A percentile compares a stretch with the other conserved stretches of the same genome.
Evolutionary conservation across 2,329 filamentous ascomycete genomes (phyloP).

Genomic region (Trichoderma sp.): DNA sequence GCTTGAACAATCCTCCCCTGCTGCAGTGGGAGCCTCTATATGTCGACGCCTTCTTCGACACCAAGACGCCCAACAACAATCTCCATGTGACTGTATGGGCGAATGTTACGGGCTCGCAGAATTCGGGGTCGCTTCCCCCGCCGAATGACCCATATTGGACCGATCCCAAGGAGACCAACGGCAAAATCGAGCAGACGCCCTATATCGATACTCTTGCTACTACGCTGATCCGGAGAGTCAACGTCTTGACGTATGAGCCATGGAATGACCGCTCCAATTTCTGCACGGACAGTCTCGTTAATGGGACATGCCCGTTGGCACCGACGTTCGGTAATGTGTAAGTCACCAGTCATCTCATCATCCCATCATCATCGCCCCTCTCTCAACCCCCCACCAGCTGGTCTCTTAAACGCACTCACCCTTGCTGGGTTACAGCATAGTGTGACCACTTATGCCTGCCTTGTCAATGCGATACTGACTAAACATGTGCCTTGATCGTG

Average conservation of each 20-base stretch:
- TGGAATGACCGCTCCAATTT: conserved; percentile 59
- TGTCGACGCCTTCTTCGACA: conserved; percentile 72
- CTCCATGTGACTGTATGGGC: conserved; percentile 82
- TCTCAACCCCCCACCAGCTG: not conserved
- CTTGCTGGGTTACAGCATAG: not conserved
- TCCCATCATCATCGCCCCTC: not conserved
- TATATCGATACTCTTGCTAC: conserved; percentile 53
- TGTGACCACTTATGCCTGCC: not conserved
- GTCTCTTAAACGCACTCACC: not conserved
- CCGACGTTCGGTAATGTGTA: conserved; percentile 62
- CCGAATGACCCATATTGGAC: conserved; percentile 59
- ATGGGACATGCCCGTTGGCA: conserved; percentile 67
- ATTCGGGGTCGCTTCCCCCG: conserved; percentile 56
- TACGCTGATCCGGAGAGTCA: conserved; percentile 68
- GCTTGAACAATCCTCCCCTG: conserved; percentile 52
- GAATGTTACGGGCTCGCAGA: conserved; percentile 77
- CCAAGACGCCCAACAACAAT: conserved; percentile 55
- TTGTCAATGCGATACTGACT: not conserved
- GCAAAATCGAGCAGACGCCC: conserved; percentile 73
- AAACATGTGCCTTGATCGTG: not conserved
- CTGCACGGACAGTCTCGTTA: conserved; percentile 59
- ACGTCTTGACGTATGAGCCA: conserved; percentile 75
- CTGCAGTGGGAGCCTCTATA: conserved; percentile 79
- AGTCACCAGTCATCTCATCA: conserved; percentile 23
- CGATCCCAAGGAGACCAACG: conserved; percentile 57